Evolutionary conservation across 2,329 filamentous ascomycete species (phyloP).

Genomic region (Fusarium lyarnte): DNA sequence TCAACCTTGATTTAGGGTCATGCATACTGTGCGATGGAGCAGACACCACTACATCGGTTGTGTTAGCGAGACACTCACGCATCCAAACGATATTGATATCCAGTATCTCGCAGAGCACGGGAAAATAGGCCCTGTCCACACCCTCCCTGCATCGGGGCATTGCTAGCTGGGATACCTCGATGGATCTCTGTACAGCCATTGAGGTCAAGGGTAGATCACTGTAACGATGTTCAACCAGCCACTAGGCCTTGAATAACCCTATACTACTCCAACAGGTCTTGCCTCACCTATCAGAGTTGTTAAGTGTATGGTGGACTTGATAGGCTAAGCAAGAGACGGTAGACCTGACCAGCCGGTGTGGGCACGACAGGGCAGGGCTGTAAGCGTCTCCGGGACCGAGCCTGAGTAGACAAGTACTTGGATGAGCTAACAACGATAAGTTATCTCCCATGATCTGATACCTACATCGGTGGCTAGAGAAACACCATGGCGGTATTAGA

Average conservation of each 20-base stretch:
- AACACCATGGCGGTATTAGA: not conserved
- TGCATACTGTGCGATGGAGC: not conserved
- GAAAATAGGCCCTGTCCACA: not conserved
- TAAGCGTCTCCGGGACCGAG: not conserved
- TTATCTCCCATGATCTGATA: not conserved
- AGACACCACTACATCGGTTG: not conserved
- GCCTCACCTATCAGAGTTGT: not conserved
- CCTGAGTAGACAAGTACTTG: not conserved
- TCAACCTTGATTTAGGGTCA: not conserved
- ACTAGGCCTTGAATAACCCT: not conserved
- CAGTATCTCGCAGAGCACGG: not conserved
- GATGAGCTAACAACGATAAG: not conserved
- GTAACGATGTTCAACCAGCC: not conserved
- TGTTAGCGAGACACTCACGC: not conserved
- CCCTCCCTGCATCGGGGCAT: conserved; percentile 2
- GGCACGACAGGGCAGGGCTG: not conserved
- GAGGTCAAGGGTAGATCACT: not conserved
- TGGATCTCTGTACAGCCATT: not conserved
- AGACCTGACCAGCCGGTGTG: not conserved
- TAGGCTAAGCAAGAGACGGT: not conserved
- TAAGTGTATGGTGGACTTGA: not conserved
- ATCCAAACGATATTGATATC: not conserved
- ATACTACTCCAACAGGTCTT: not conserved
- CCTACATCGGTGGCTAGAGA: not conserved
- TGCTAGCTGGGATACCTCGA: not conserved